Evolutionary conservation across 768 basidiomycete genomes (phyloP), one percentile per base, ranked within the genome.

Genomic region (Lactarius sp.): DNA sequence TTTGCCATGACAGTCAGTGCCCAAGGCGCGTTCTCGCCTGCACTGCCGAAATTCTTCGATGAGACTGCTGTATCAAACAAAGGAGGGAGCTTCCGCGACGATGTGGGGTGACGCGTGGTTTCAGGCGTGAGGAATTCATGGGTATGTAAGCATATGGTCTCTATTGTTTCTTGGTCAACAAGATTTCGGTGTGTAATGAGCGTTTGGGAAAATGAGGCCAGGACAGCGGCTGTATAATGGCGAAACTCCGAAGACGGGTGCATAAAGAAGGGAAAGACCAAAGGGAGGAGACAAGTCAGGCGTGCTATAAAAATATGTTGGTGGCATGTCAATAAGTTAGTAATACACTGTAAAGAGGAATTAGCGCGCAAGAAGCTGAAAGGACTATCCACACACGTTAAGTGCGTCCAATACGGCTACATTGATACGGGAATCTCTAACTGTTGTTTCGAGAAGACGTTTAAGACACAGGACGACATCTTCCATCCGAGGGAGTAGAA

Each of bases 21-120:
- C 64, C 64, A 65, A 56, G 64, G 49, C 4, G 64, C 55, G 41
- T 65, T 52, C 47, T 46, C 34, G n/a, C 64, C 64, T 2, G 47
- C 36, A 36, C 34, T 34, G 13, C 50, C 59, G 13, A 52, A 47
- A 52, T 14, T 44, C 50, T 46, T 65, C 2, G 42, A 60, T 8
- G 31, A 56, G 22, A 60, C 59, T 10, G 59, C 64, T 56, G 53
- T 27, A 8, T 65, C 64, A 20, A 60, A 50, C 49, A 65, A 27
- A 22, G 42, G 50, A 27, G 54, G 41, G 16, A 65, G 59, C n/a
- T 65, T 65, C 14, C 64, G 54, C 16, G 54, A 65, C 3, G 64
- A 65, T 41, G 64, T 60, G 6, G 64, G 64, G 41, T 52, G 58
- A 37, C 59, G 64, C 2, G 64, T 65, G 13, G 64, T 65, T 60